Evolutionary conservation across 2,329 filamentous ascomycete species (phyloP).

Genomic region (Metarhizium guizhouense): DNA sequence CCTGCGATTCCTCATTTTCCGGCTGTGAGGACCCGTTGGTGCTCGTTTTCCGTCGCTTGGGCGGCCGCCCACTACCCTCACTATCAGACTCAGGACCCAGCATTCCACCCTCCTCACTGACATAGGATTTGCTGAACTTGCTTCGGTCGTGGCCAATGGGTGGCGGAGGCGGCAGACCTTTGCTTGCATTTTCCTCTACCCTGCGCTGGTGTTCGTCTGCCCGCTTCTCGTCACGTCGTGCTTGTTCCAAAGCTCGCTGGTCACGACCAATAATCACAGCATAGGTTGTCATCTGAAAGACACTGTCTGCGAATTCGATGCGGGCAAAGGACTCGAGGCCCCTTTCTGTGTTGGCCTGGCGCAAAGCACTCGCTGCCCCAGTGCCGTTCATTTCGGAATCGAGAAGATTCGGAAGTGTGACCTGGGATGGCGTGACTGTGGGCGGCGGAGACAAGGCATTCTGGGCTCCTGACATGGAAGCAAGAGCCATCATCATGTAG

Average conservation of each 20-base stretch:
- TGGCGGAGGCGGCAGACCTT: slow-evolving; percentile 41
- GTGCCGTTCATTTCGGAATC: slow-evolving; percentile 21
- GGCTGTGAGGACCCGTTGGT: slow-evolving; percentile 33
- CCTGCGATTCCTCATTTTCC: slow-evolving; percentile 33
- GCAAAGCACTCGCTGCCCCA: slow-evolving; percentile 21
- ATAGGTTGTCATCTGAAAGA: slow-evolving; percentile 71
- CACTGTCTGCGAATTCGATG: slow-evolving; percentile 64
- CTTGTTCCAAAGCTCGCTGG: slow-evolving; percentile 47
- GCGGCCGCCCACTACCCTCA: slow-evolving; percentile 37
- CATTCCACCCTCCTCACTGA: slow-evolving; percentile 63
- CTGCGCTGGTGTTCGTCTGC: slow-evolving; percentile 34
- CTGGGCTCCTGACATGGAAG: slow-evolving; percentile 27
- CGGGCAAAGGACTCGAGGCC: slow-evolving; percentile 48
- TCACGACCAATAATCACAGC: slow-evolving; percentile 66
- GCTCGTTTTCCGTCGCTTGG: slow-evolving; percentile 38
- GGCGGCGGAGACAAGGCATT: slow-evolving; percentile 31
- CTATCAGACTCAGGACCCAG: slow-evolving; percentile 53
- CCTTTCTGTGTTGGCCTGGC: slow-evolving; percentile 27
- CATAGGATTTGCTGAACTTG: slow-evolving; percentile 55
- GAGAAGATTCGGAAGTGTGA: slow-evolving; percentile 31
- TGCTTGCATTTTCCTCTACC: slow-evolving; percentile 36
- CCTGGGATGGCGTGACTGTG: slow-evolving; percentile 37
- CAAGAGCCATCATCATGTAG: slow-evolving; percentile 37
- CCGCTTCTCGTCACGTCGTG: slow-evolving; percentile 41
- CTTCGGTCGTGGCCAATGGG: slow-evolving; percentile 41